phyloP scores from a whole-genome alignment of 2,329 filamentous ascomycete genomes.

The Aspergillus neoniger region DNA sequence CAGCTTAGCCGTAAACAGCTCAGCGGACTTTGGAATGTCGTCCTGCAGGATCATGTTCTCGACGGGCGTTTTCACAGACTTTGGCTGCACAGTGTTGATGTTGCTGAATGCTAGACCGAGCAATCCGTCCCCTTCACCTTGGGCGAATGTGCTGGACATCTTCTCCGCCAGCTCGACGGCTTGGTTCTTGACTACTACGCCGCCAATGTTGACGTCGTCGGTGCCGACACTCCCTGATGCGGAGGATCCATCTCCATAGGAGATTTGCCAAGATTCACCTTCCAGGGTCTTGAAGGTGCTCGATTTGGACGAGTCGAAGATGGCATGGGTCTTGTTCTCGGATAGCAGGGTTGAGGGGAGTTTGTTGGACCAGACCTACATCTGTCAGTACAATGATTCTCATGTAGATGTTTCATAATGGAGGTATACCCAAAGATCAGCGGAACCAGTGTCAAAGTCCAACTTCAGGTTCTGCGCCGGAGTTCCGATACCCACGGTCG shows the following conservation, averaged over 20 bases:
- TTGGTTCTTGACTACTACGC: slow-evolving; percentile 62
- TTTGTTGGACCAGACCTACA: slow-evolving; percentile 11
- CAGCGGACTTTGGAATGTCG: slow-evolving; percentile 54
- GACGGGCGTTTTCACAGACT: slow-evolving; percentile 60
- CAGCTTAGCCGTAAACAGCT: slow-evolving; percentile 67
- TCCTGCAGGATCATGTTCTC: slow-evolving; percentile 67
- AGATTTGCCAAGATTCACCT: slow-evolving; percentile 63
- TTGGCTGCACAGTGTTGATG: slow-evolving; percentile 64
- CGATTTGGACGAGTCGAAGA: slow-evolving; percentile 64
- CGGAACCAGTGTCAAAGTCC: slow-evolving; percentile 71
- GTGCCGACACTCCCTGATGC: slow-evolving; percentile 67
- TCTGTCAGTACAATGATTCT: slow-evolving; percentile 9
- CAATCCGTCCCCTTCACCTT: slow-evolving; percentile 63
- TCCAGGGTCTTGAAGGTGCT: slow-evolving; percentile 56
- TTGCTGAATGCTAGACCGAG: slow-evolving; percentile 66
- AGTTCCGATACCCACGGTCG: slow-evolving; percentile 64
- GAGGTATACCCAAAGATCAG: slow-evolving; percentile 66
- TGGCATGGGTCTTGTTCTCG: slow-evolving; percentile 46
- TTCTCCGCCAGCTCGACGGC: slow-evolving; percentile 64
- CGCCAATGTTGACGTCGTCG: slow-evolving; percentile 64
- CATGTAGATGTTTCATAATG: not conserved
- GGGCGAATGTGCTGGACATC: slow-evolving; percentile 60
- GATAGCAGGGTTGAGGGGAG: slow-evolving; percentile 10
- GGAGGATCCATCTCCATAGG: slow-evolving; percentile 68
- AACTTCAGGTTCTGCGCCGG: slow-evolving; percentile 63